Evolutionary conservation across 805 yeast species (phyloP), one percentile per base, ranked within the genome.

Genomic region (Yamadazyma takamatsuzukensis): DNA sequence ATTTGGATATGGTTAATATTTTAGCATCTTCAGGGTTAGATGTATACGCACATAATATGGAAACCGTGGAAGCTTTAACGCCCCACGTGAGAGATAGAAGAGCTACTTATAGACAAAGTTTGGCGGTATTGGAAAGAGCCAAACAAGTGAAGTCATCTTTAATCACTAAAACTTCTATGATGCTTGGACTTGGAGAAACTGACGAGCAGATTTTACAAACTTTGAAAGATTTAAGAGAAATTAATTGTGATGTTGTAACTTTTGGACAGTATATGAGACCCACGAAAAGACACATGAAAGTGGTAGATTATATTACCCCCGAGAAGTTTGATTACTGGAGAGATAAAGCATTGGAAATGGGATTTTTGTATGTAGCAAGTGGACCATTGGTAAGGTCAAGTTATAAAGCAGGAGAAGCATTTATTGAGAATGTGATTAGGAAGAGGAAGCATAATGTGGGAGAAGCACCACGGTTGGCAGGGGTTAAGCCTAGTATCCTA

Each of bases 191-290:
- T 37, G 98, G 99, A 25, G 99, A 93, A 59, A 78, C 89, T 2
- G 97, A 93, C 51, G 96, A 81, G 33, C 97, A 93, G 61, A 58
- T 93, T 9, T 55, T 79, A 53, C 80, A 77, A 44, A 80, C 97
- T 0, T 56, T 93, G 49, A 69, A 59, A 41, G 95, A 86, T 54
- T 67, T 94, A 45, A 75, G 97, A 42, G 77, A 64, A 13, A 74
- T 81, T 27, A 64, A 72, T 6, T 93, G 95, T 57, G 97, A 93
- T 53, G 95, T 93, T 30, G 96, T 93, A 12, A 93, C 99, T 0
- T 93, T 93, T 61, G 99, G 99, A 22, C 99, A 93, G 63, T 93
- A 93, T 60, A 93, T 93, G 97, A 76, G 98, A 56, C 99, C 99
- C 27, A 93, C 99, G 2, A 93, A 85, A 62, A 80, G 98, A 53